Conservation (phyloP, 305 asterid species). For the Solanum aculeatissimum region DNA sequence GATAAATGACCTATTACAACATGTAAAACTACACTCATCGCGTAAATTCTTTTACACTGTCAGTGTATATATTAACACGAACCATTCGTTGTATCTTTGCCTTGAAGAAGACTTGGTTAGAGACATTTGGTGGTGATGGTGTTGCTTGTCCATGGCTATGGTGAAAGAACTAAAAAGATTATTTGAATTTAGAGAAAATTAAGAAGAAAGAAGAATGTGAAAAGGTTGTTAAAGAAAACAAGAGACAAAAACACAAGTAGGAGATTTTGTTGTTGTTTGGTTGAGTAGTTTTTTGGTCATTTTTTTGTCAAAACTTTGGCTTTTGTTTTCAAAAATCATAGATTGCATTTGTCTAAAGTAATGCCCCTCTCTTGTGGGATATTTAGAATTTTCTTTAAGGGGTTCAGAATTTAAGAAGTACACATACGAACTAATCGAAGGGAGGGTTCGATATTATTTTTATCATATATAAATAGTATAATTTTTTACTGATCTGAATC, state of each 20-base stretch:
- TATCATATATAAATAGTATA: no score
- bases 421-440: no score
- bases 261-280: not conserved
- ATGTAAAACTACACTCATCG: not conserved
- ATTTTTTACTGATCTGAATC: no score
- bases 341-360: not conserved
- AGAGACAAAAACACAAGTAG: not conserved
- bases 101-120: not conserved
- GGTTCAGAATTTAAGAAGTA: no score
- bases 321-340: not conserved
- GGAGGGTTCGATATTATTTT: no score
- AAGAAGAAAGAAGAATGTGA: not conserved
- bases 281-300: not conserved
- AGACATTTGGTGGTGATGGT: not conserved
- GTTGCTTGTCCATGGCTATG: not conserved
- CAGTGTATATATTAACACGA: not conserved
- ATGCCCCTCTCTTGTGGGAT: not conserved
- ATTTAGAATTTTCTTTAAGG: not conserved
- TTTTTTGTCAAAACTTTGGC: not conserved
- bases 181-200: not conserved
- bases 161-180: not conserved
- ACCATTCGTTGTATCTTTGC: not conserved
- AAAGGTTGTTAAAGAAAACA: not conserved
- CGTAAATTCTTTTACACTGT: not conserved
- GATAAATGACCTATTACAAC: not conserved